Conservation (phyloP, 495 filamentous ascomycete species). For the Umbilicaria muhlenbergii region DNA sequence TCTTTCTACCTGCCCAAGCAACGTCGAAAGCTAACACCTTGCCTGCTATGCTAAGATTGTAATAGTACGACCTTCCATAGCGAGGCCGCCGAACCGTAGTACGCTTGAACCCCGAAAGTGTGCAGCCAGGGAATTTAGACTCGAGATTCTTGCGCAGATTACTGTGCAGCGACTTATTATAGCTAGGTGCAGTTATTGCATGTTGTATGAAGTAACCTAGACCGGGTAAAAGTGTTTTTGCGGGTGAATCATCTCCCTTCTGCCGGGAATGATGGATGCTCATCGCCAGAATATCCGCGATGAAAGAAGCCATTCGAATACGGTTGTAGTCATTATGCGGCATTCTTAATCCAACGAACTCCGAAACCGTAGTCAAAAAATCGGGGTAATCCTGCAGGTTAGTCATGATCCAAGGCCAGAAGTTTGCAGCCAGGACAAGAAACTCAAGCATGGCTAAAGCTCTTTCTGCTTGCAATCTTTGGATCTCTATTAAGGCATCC, state of each 20-base stretch:
- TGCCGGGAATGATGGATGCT: constrained; percentile 72
- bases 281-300: constrained; percentile 82
- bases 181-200: constrained; percentile 56
- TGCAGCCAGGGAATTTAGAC: constrained; percentile 52
- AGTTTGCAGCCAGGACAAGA: constrained; percentile 69
- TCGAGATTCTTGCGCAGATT: constrained; percentile 78
- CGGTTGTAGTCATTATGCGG: constrained; percentile 38
- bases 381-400: constrained; percentile 53
- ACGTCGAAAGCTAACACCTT: constrained; percentile 60
- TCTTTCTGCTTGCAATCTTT: constrained; percentile 41
- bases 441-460: constrained; percentile 69
- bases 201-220: constrained; percentile 61
- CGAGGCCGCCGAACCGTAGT: constrained; percentile 43
- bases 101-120: constrained; percentile 58
- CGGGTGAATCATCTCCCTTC: constrained; percentile 45
- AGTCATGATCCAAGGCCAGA: constrained; percentile 82
- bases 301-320: constrained; percentile 60
- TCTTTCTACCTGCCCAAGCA: constrained; percentile 52
- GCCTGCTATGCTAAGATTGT: constrained; percentile 57
- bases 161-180: constrained; percentile 72
- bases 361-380: constrained; percentile 54
- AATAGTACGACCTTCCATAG: constrained; percentile 65
- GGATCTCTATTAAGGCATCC: constrained; percentile 53
- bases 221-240: constrained; percentile 52
- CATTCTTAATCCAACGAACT: constrained; percentile 47